Conservation (phyloP, 805 yeast genomes). For the Teunomyces pallodes region DNA sequence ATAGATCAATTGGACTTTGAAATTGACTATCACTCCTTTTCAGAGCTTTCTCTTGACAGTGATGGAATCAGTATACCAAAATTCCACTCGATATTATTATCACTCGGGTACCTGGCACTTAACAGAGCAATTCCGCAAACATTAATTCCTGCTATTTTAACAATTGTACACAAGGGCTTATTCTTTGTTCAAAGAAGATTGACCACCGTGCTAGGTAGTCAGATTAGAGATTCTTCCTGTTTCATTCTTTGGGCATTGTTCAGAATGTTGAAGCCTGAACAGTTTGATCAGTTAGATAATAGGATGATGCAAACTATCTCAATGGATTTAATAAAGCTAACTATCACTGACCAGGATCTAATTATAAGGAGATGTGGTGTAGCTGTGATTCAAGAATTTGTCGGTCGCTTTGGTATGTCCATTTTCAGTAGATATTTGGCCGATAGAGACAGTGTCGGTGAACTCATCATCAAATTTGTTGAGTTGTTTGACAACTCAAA, state of each 20-base stretch:
- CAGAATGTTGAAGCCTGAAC: conserved; percentile 30
- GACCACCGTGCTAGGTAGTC: conserved; percentile 56
- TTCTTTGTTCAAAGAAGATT: conserved; percentile 58
- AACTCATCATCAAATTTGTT: conserved; percentile 48
- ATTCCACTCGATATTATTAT: conserved; percentile 59
- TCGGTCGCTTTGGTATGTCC: conserved; percentile 67
- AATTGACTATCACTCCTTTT: neutral
- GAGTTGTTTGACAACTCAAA: conserved; percentile 53
- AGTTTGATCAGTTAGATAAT: conserved; percentile 1
- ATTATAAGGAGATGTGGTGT: conserved; percentile 76
- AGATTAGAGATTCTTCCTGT: conserved; percentile 81
- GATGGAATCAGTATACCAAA: conserved; percentile 38
- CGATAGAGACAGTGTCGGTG: conserved; percentile 18
- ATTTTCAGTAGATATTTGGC: conserved; percentile 23
- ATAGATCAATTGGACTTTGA: conserved; percentile 27
- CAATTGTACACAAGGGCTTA: conserved; percentile 44
- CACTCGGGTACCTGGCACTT: conserved; percentile 45
- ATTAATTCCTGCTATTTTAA: conserved; percentile 22
- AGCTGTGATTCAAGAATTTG: conserved; percentile 82
- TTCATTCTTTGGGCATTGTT: conserved; percentile 80
- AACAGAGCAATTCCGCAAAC: conserved; percentile 23
- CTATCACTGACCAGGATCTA: conserved; percentile 72
- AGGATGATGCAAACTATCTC: conserved; percentile 19
- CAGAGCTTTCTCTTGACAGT: conserved; percentile 16
- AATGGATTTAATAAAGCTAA: conserved; percentile 45